Percentiles rank a stretch among this genome's conserved stretches.
These are phyloP conservation scores for Hypoxylon lienhwacheense DNA, from an alignment of 495 filamentous ascomycete species.

Conservation along the genomic window DNA sequence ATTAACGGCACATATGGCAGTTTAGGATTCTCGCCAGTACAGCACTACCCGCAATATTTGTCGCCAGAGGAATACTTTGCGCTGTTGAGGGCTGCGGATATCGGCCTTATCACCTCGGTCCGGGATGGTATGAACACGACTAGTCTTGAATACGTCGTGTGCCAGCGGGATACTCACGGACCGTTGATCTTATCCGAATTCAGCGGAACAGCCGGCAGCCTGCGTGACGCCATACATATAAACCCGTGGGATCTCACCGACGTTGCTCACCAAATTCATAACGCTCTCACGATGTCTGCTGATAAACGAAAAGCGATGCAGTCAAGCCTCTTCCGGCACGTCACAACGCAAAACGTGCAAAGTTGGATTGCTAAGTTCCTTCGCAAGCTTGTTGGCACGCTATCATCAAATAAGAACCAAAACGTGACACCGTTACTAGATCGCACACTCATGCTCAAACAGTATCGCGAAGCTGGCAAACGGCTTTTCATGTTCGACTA, in stretches of 20 bases:
- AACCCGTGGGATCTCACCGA: slow-evolving; percentile 89
- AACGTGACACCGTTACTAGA: slow-evolving; percentile 80
- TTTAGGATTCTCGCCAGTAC: slow-evolving; percentile 80
- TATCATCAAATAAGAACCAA: slow-evolving; percentile 73
- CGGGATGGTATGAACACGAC: slow-evolving; percentile 98
- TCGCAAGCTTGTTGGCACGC: slow-evolving; percentile 71
- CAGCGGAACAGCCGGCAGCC: slow-evolving; percentile 85
- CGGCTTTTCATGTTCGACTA: slow-evolving; percentile 98
- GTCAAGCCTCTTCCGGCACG: slow-evolving; percentile 73
- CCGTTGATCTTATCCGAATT: slow-evolving; percentile 94
- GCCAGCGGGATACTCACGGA: slow-evolving; percentile 79
- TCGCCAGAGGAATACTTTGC: slow-evolving; percentile 88
- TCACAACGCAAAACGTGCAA: slow-evolving; percentile 79
- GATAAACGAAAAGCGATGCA: slow-evolving; percentile 62
- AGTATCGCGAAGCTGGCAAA: slow-evolving; percentile 69
- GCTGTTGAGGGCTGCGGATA: slow-evolving; percentile 79
- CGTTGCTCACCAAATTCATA: slow-evolving; percentile 76
- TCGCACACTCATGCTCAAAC: slow-evolving; percentile 63
- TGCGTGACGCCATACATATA: slow-evolving; percentile 85
- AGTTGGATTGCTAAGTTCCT: slow-evolving; percentile 79
- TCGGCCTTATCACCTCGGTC: slow-evolving; percentile 88
- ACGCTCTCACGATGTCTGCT: slow-evolving; percentile 71
- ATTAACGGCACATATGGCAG: slow-evolving; percentile 91
- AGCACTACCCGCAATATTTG: slow-evolving; percentile 91
- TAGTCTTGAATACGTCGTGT: slow-evolving; percentile 88